phyloP scores from a whole-genome alignment of 352 stramenopile genomes.

The Pythium graminicola region DNA sequence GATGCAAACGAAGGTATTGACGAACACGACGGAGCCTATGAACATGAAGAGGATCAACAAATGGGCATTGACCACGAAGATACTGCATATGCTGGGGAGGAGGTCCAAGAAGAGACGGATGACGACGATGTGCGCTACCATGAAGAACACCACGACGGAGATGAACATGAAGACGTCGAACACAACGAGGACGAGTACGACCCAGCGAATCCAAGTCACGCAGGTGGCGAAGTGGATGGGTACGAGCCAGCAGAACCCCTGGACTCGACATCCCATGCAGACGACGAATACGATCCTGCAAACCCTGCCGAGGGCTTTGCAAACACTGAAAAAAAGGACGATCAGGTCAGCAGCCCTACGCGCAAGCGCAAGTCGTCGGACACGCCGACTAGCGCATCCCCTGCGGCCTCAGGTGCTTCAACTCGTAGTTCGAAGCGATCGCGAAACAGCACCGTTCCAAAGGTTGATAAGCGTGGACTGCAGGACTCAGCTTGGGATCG shows the following conservation, averaged over 20 bases:
- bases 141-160: neutral
- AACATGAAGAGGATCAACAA: neutral
- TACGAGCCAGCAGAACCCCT: conserved; percentile 1
- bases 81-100: neutral
- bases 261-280: neutral
- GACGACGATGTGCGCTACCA: neutral
- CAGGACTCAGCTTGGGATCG: conserved; percentile 62
- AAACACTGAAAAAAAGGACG: neutral
- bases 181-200: conserved; percentile 31
- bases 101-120: conserved; percentile 4
- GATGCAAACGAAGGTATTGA: neutral
- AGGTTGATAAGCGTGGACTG: conserved; percentile 31
- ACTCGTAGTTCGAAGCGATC: conserved; percentile 14
- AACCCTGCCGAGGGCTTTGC: conserved; percentile 6
- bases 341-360: neutral
- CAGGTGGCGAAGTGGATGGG: conserved; percentile 14
- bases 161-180: neutral
- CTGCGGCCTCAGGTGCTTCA: neutral
- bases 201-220: conserved; percentile 21
- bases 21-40: neutral
- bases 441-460: neutral
- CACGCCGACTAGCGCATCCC: neutral
- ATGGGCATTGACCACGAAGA: neutral
- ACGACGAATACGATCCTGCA: conserved; percentile 25
- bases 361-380: conserved; percentile 17